A percentile compares a stretch with the other conserved stretches of the same genome.
Evolutionary conservation across 73 alveolate species (phyloP).

Genomic region (Tetrahymena malaccensis): DNA sequence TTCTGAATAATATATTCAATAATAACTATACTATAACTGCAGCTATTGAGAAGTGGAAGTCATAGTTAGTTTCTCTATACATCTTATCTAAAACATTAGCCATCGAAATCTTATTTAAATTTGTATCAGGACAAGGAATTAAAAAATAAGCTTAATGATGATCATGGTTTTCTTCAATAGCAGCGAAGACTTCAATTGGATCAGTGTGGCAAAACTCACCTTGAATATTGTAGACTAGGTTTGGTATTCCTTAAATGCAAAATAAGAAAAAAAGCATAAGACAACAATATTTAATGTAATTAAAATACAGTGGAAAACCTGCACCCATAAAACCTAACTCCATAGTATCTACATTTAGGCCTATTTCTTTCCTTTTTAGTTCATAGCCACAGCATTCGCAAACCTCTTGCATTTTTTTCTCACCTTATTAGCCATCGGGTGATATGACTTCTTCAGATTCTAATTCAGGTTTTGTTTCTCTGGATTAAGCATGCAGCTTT

Average conservation of each 20-base stretch:
- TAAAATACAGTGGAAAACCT: conserved; percentile 37
- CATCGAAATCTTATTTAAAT: not conserved
- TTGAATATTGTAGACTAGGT: conserved; percentile 13
- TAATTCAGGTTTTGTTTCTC: conserved; percentile 18
- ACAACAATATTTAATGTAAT: conserved; percentile 18
- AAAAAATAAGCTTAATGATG: not conserved
- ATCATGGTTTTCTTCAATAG: not conserved
- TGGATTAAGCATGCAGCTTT: conserved; percentile 17
- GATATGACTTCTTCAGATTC: not conserved
- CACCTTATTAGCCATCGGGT: not conserved
- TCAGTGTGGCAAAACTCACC: conserved; percentile 27
- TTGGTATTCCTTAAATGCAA: conserved; percentile 23
- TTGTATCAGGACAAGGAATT: not conserved
- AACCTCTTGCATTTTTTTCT: not conserved
- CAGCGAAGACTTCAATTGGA: not conserved
- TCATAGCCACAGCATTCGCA: conserved; percentile 41
- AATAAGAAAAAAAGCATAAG: conserved; percentile 18
- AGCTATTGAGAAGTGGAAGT: conserved; percentile 8
- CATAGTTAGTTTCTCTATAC: not conserved
- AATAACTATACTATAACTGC: conserved; percentile 33
- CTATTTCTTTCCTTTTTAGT: conserved; percentile 16
- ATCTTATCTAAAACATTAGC: not conserved
- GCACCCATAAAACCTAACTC: conserved; percentile 36
- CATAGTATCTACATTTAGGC: conserved; percentile 20
- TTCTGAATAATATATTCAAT: conserved; percentile 24